Conservation (phyloP, 225 moss, liverwort and hornwort species). For the Straminergon stramineum region DNA sequence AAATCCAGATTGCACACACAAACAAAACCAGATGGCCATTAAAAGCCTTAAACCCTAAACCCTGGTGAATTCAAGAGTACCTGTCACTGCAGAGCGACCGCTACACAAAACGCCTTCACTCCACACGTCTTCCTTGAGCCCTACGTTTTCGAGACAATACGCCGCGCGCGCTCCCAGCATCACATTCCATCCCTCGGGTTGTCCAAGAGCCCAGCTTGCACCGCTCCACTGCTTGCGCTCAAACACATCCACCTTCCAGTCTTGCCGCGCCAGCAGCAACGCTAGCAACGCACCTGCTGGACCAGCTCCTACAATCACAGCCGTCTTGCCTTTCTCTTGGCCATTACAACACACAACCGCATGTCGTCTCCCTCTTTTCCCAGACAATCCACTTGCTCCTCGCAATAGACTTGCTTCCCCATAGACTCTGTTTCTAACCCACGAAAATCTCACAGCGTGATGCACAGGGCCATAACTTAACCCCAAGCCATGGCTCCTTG, state of each 20-base stretch:
- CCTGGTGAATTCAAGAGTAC: conserved; percentile 2
- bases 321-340: conserved; percentile 5
- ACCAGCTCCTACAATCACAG: conserved; percentile 52
- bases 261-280: conserved; percentile 36
- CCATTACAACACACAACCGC: background rate
- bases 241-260: conserved; percentile 54
- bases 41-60: background rate
- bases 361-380: background rate
- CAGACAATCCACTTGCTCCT: background rate
- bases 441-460: background rate
- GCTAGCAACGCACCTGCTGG: conserved; percentile 54
- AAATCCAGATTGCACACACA: background rate
- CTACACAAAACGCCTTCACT: conserved; percentile 37
- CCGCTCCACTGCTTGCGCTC: conserved; percentile 38
- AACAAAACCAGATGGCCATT: background rate
- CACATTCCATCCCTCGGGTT: conserved; percentile 43
- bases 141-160: conserved; percentile 25
- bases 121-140: conserved; percentile 51
- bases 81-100: conserved; percentile 38
- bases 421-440: background rate
- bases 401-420: background rate
- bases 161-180: conserved; percentile 59
- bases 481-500: background rate
- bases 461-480: background rate
- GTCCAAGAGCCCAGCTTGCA: conserved; percentile 26